phyloP scores from a whole-genome alignment of 1,284 basidiomycete species.

The Coniferiporia weirii region DNA sequence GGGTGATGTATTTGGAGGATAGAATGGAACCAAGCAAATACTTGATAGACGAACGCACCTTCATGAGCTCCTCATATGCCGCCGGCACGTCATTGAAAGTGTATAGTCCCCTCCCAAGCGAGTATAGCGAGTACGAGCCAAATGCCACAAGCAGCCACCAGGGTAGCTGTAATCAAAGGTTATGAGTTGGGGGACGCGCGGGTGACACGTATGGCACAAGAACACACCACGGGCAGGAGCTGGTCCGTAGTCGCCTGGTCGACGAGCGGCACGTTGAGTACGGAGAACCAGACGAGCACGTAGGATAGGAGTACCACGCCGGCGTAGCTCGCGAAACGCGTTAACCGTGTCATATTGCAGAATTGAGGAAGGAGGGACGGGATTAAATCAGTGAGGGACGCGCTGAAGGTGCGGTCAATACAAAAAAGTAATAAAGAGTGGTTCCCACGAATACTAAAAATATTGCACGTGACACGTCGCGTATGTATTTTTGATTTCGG shows the following conservation, averaged over 20 bases:
- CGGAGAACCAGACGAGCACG: conserved; percentile 34
- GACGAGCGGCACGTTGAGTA: conserved; percentile 39
- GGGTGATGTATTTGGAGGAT: no score
- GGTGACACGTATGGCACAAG: neutral
- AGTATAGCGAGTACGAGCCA: conserved; percentile 44
- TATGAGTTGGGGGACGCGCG: neutral
- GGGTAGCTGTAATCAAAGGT: conserved; percentile 35
- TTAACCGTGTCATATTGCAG: conserved; percentile 36
- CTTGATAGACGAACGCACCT: conserved; percentile 26
- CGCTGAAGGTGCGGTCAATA: neutral
- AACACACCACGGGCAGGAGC: conserved; percentile 42
- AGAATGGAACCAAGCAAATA: neutral
- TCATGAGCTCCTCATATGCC: conserved; percentile 43
- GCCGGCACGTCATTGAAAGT: conserved; percentile 49
- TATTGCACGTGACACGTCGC: no score
- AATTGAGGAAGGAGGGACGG: neutral
- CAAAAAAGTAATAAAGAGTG: neutral
- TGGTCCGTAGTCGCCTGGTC: conserved; percentile 29
- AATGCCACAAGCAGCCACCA: conserved; percentile 49
- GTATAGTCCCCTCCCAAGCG: conserved; percentile 43
- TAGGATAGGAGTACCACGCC: conserved; percentile 34
- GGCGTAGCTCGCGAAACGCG: conserved; percentile 32
- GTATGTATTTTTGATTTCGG: no score
- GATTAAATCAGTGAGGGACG: neutral
- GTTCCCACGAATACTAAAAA: no score